phyloP scores from a whole-genome alignment of 2,329 filamentous ascomycete genomes.

The Mycosphaerella arachidis region DNA sequence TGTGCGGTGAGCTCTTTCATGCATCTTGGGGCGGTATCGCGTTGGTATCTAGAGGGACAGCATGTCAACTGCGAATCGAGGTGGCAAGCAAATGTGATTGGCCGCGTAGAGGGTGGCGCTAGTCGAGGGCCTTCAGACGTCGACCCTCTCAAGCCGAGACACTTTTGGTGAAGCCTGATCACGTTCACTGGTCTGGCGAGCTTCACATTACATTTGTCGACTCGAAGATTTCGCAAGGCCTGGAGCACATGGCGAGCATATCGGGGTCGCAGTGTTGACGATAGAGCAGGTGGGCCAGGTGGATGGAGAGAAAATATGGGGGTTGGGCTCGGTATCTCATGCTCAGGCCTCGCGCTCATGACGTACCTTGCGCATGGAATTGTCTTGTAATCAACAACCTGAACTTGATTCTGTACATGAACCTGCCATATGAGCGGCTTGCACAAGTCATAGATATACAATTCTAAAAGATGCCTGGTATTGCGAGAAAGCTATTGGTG shows the following conservation, averaged over 20 bases:
- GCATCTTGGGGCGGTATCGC: no score
- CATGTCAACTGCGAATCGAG: no score
- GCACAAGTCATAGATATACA: not conserved
- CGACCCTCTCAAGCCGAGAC: not conserved
- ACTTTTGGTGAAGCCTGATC: not conserved
- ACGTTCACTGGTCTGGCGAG: not conserved
- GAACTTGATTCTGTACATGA: not conserved
- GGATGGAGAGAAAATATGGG: not conserved
- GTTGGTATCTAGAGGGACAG: no score
- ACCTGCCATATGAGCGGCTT: not conserved
- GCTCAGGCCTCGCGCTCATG: not conserved
- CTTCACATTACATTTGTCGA: not conserved
- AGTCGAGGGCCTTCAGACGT: not conserved
- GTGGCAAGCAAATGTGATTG: no score
- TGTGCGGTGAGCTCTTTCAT: no score
- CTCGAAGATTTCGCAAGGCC: not conserved
- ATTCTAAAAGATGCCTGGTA: constrained; percentile 58
- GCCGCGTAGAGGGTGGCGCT: not conserved
- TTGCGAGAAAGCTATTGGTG: constrained; percentile 75
- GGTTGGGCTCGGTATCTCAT: not conserved
- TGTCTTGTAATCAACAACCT: not conserved
- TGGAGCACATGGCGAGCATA: not conserved
- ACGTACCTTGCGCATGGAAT: not conserved
- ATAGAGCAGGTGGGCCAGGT: not conserved
- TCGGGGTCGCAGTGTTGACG: not conserved